Conservation (phyloP, 306 rosid genomes). For the Cyamopsis tetragonoloba region DNA sequence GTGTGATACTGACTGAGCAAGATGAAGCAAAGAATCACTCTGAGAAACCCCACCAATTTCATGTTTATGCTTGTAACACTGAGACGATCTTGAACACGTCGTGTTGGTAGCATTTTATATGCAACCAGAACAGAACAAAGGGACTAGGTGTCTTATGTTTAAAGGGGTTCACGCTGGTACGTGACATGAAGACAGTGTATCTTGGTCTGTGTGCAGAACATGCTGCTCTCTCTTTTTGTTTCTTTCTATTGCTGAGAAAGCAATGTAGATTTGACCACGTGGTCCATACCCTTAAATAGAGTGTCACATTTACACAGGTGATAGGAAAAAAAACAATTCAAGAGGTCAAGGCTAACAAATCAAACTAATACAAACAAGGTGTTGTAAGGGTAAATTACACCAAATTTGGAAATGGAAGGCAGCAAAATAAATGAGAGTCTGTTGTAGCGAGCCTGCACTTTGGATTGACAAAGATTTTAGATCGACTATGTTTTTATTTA, state of each 20-base stretch:
- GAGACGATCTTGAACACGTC: background rate
- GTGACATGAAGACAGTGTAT: background rate
- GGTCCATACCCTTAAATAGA: background rate
- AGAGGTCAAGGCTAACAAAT: too few relatives aligned
- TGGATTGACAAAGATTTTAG: too few relatives aligned
- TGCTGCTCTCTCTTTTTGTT: slow-evolving; percentile 18
- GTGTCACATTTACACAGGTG: background rate
- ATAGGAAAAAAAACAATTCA: background rate
- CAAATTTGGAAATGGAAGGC: too few relatives aligned
- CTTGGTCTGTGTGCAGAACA: slow-evolving; percentile 6
- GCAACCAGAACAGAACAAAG: background rate
- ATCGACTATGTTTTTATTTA: too few relatives aligned
- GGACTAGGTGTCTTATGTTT: background rate
- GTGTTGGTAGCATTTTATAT: background rate
- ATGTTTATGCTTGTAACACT: slow-evolving; percentile 10
- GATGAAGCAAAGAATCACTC: slow-evolving; percentile 21
- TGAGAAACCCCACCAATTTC: slow-evolving; percentile 20
- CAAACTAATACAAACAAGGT: too few relatives aligned
- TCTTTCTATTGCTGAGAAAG: slow-evolving; percentile 8
- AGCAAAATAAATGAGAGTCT: too few relatives aligned
- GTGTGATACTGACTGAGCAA: slow-evolving; percentile 5
- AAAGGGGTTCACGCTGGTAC: slow-evolving; percentile 11
- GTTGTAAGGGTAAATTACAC: too few relatives aligned
- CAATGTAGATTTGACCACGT: slow-evolving; percentile 7
- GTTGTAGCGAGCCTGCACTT: too few relatives aligned